phyloP scores from a whole-genome alignment of 2,329 filamentous ascomycete species.

The Aurifilum marmelostoma region DNA sequence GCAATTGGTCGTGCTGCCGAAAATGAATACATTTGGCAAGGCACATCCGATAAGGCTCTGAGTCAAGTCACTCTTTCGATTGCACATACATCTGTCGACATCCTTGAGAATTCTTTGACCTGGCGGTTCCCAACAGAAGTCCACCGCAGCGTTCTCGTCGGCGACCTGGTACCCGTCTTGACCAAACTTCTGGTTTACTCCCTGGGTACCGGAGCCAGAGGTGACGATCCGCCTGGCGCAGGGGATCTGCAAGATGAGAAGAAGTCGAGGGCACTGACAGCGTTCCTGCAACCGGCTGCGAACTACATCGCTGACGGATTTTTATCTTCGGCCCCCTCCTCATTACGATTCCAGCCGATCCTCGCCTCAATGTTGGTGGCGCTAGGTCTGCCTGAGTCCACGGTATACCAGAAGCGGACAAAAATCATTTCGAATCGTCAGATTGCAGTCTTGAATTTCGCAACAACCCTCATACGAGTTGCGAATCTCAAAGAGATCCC shows the following conservation, averaged over 20 bases:
- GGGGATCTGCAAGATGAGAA: constrained; percentile 14
- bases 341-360: constrained; percentile 77
- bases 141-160: constrained; percentile 71
- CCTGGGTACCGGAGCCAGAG: constrained; percentile 68
- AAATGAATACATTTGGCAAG: constrained; percentile 63
- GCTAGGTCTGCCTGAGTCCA: constrained; percentile 62
- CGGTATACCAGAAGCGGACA: constrained; percentile 60
- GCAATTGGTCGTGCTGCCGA: constrained; percentile 49
- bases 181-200: constrained; percentile 71
- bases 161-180: constrained; percentile 69
- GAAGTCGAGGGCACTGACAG: constrained; percentile 46
- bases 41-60: constrained; percentile 78
- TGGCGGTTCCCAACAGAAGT: constrained; percentile 78
- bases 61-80: constrained; percentile 72
- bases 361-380: constrained; percentile 69
- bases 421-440: constrained; percentile 65
- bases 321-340: constrained; percentile 68
- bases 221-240: constrained; percentile 34
- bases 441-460: constrained; percentile 65
- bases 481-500: constrained; percentile 66
- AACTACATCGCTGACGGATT: constrained; percentile 78
- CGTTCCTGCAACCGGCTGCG: constrained; percentile 72
- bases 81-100: constrained; percentile 75
- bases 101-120: constrained; percentile 81
- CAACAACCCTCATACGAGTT: constrained; percentile 70